These are phyloP conservation scores for Candida dendrica DNA, from an alignment of 805 yeast genomes.

Conservation along the genomic window DNA sequence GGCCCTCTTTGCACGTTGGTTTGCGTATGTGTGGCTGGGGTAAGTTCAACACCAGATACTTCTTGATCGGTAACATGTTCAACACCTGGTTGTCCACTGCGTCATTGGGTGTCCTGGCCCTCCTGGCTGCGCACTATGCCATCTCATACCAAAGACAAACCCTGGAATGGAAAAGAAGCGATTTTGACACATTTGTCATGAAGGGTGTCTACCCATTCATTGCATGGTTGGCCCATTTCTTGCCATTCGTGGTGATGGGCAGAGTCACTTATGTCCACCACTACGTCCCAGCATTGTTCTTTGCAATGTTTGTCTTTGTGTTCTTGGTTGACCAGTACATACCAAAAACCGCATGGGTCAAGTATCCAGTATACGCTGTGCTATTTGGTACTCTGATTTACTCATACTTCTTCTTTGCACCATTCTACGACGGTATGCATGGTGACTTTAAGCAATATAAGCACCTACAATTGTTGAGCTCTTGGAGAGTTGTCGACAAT, in stretches of 20 bases:
- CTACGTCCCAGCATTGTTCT: slow-evolving; percentile 89
- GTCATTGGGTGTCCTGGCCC: slow-evolving; percentile 43
- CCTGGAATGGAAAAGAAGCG: slow-evolving; percentile 33
- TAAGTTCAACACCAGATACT: slow-evolving; percentile 47
- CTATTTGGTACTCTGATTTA: slow-evolving; percentile 48
- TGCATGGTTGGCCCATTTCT: slow-evolving; percentile 84
- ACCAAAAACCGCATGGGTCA: slow-evolving; percentile 18
- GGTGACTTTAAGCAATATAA: slow-evolving; percentile 42
- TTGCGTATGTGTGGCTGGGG: slow-evolving; percentile 74
- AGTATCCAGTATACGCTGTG: slow-evolving; percentile 30
- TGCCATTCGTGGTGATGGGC: slow-evolving; percentile 89
- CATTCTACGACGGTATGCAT: slow-evolving; percentile 76
- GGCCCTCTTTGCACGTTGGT: slow-evolving; percentile 74
- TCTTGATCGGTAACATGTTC: slow-evolving; percentile 66
- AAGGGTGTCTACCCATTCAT: slow-evolving; percentile 81
- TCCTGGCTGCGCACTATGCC: slow-evolving; percentile 30
- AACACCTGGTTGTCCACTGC: slow-evolving; percentile 68
- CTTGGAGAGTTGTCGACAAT: slow-evolving; percentile 40
- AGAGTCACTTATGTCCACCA: slow-evolving; percentile 97
- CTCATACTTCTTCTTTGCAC: slow-evolving; percentile 53
- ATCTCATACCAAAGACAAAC: slow-evolving; percentile 68
- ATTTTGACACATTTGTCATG: slow-evolving; percentile 36
- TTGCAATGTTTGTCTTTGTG: slow-evolving; percentile 70
- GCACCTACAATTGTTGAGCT: slow-evolving; percentile 44
- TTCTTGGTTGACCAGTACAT: slow-evolving; percentile 22